Base-by-base conservation (phyloP, 2,329 filamentous ascomycete species). In the Aspergillus sclerotialis region DNA sequence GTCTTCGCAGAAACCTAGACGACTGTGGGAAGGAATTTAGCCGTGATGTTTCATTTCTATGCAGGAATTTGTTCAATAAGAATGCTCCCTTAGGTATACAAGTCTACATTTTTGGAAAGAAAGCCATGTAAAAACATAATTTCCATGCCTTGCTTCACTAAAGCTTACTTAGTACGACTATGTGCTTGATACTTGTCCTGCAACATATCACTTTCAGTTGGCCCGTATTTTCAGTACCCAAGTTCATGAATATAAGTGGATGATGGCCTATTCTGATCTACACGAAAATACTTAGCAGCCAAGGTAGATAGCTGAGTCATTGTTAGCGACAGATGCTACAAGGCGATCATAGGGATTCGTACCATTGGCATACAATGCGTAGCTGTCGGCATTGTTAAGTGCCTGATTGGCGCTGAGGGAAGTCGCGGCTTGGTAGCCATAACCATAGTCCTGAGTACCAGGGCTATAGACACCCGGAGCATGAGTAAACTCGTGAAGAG, bases 401-500 rank as follows among this genome's bases (percentile, higher is more conserved):
- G 78, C 77, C 49, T 73, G 56, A 4, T 55, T 46, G 0, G 65
- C 64, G 5, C 58, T 64, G 42, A 83, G 54, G 5, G 58, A 49
- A 3, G 52, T 64, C 5, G 60, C 53, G 32, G 67, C 67, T 4
- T 65, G 54, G 47, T 80, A 82, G 17, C 75, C 77, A 44, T 76
- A 76, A 16, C 65, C 72, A 33, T 71, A 62, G 49, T 84, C 80
- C 2, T 69, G 55, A 2, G 78, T 82, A 7, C 76, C 75, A 36
- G 74, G 75, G 41, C 44, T 54, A 40, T 61, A 69, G 9, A 72
- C 65, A 59, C 61, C 67, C 52, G 70, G 59, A n/a, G 71, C 66
- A 51, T 84, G 80, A 7, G 79, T 81, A 45, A 70, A 65, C 65
- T 84, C 80, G 49, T 84, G 80, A 10, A 84, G 56, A 19, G 70